phyloP scores from a whole-genome alignment of 2,329 filamentous ascomycete species.

The Neofusicoccum laricinum region DNA sequence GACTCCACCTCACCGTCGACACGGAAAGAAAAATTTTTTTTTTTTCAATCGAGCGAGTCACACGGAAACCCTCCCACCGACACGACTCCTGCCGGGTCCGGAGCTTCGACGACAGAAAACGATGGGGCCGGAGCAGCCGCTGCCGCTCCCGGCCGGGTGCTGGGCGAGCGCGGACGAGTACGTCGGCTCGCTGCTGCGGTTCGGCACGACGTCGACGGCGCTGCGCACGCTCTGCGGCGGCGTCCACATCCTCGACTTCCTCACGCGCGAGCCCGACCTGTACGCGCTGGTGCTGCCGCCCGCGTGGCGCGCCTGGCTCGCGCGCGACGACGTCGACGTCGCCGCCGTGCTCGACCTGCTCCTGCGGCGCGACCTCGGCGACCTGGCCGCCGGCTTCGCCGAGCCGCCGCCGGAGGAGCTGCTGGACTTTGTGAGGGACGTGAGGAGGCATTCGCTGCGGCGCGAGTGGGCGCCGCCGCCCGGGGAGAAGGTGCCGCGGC shows the following conservation, averaged over 20 bases:
- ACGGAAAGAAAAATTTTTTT: neutral
- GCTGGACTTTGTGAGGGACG: constrained; percentile 66
- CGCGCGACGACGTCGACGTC: constrained; percentile 58
- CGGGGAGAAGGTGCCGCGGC: neutral
- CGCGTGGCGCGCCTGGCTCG: constrained; percentile 79
- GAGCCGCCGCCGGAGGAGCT: constrained; percentile 54
- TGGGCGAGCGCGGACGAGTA: constrained; percentile 76
- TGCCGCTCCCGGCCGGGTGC: constrained; percentile 74
- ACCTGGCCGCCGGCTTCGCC: constrained; percentile 20
- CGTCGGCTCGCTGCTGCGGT: constrained; percentile 71
- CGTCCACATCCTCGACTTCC: constrained; percentile 96
- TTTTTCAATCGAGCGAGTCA: neutral
- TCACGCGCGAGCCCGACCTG: constrained; percentile 78
- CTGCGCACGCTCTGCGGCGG: constrained; percentile 91
- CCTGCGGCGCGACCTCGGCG: constrained; percentile 69
- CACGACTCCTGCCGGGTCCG: no score
- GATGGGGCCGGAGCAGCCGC: constrained; percentile 50
- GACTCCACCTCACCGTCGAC: no score
- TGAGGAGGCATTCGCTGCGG: constrained; percentile 66
- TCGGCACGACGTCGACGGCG: constrained; percentile 69
- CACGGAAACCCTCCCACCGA: no score
- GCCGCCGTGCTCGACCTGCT: constrained; percentile 78
- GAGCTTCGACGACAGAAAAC: neutral
- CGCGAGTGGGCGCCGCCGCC: constrained; percentile 53
- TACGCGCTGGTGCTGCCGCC: constrained; percentile 73